These are phyloP conservation scores for Nothomitra cinnamomea DNA, from an alignment of 2,329 filamentous ascomycete genomes.

Conservation along the genomic window DNA sequence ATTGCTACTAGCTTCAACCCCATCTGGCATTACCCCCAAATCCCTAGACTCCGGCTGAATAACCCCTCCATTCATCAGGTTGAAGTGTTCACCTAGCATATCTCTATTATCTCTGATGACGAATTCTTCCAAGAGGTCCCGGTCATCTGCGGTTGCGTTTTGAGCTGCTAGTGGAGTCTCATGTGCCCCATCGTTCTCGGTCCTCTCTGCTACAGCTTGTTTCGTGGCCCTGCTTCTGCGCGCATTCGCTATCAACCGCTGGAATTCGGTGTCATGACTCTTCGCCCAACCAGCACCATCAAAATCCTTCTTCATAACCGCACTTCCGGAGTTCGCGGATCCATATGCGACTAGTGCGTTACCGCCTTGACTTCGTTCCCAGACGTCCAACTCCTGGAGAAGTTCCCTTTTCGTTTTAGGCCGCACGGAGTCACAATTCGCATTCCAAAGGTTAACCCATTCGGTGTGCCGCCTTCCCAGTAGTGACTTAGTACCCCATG, in stretches of 20 bases:
- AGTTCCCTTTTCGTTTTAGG: constrained; percentile 57
- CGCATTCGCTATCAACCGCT: constrained; percentile 62
- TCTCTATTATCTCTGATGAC: not conserved
- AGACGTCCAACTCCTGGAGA: constrained; percentile 61
- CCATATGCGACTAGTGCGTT: constrained; percentile 25
- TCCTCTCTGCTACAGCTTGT: not conserved
- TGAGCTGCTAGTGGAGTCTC: not conserved
- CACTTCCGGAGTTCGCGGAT: constrained; percentile 19
- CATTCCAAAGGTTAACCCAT: constrained; percentile 92
- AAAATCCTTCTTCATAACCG: constrained; percentile 75
- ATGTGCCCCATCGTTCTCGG: too few relatives aligned
- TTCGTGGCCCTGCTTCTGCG: constrained; percentile 33
- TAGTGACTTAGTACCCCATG: constrained; percentile 46
- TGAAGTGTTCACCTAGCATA: not conserved
- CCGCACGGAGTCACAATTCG: constrained; percentile 73
- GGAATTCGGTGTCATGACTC: constrained; percentile 59
- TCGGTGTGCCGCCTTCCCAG: constrained; percentile 73
- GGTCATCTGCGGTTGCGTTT: not conserved
- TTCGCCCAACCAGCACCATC: constrained; percentile 60
- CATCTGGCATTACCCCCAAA: too few relatives aligned
- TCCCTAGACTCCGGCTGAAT: too few relatives aligned
- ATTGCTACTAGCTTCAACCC: too few relatives aligned
- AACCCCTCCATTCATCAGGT: not conserved
- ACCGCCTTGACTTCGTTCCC: constrained; percentile 71
- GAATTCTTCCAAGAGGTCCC: too few relatives aligned